Conservation (phyloP, 306 rosid genomes). For the Pterocarpus macrocarpus region DNA sequence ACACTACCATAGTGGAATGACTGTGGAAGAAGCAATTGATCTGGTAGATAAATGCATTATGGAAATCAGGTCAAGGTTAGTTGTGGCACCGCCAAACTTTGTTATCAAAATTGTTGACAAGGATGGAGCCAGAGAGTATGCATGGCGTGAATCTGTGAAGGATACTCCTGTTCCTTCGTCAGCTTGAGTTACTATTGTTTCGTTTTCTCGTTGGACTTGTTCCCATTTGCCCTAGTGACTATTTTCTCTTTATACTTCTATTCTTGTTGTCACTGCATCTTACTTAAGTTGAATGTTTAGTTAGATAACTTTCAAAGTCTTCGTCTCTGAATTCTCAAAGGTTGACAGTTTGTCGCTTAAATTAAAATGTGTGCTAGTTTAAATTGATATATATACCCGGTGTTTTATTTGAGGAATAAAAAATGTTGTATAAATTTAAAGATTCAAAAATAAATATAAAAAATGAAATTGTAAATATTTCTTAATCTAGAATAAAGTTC, state of each 20-base stretch:
- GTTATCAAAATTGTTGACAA: constrained; percentile 89
- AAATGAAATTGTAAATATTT: no score
- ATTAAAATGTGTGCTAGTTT: not conserved
- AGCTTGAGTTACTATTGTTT: constrained; percentile 56
- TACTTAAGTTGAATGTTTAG: not conserved
- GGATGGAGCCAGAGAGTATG: constrained; percentile 90
- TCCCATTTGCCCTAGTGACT: constrained; percentile 2
- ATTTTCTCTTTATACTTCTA: not conserved
- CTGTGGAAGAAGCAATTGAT: constrained; percentile 80
- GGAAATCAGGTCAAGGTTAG: constrained; percentile 59
- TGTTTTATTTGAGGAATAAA: no score
- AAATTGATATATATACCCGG: not conserved
- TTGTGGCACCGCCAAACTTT: constrained; percentile 73
- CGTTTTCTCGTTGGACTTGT: constrained; percentile 23
- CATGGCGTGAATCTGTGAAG: constrained; percentile 84
- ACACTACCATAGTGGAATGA: constrained; percentile 81
- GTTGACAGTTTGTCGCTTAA: not conserved
- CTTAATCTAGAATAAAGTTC: no score
- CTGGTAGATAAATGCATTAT: constrained; percentile 82
- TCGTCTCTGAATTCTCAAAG: constrained; percentile 19
- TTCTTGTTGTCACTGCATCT: constrained; percentile 8
- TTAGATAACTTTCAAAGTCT: constrained; percentile 32
- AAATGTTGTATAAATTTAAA: not conserved
- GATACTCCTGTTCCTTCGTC: constrained; percentile 51
- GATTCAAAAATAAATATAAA: no score